Evolutionary conservation across 2,329 filamentous ascomycete species (phyloP).

Genomic region (Botrytis byssoidea): DNA sequence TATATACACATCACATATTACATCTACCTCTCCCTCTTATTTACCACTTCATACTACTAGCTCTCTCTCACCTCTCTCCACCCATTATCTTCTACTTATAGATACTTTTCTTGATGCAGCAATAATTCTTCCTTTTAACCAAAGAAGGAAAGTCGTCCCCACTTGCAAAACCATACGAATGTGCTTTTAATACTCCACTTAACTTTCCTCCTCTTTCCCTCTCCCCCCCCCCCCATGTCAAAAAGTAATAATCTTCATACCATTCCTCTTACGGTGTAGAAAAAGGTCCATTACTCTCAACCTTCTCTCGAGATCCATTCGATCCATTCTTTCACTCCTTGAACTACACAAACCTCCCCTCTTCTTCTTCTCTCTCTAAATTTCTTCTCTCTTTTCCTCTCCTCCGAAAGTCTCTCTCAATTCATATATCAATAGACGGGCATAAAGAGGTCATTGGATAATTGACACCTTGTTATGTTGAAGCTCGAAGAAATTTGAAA

Average conservation of each 20-base stretch:
- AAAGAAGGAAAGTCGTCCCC: conserved; percentile 5
- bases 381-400: conserved; percentile 16
- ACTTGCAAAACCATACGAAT: conserved; percentile 4
- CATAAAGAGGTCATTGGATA: conserved; percentile 18
- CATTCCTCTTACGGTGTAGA: background rate
- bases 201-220: background rate
- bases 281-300: conserved; percentile 11
- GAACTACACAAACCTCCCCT: conserved; percentile 18
- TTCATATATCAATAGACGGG: conserved; percentile 14
- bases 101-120: background rate
- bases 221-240: background rate
- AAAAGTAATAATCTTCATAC: background rate
- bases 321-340: conserved; percentile 16
- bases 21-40: background rate
- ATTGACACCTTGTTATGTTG: conserved; percentile 25
- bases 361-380: background rate
- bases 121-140: background rate
- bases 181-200: background rate
- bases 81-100: background rate
- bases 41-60: no score
- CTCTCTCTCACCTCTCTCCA: background rate
- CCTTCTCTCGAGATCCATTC: conserved; percentile 17
- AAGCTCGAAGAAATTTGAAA: conserved; percentile 20
- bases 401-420: background rate
- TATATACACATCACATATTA: no score